Evolutionary conservation across 1,139 yeast species (phyloP), one percentile per base, ranked within the genome.

Genomic region (Hansenula anomala): DNA sequence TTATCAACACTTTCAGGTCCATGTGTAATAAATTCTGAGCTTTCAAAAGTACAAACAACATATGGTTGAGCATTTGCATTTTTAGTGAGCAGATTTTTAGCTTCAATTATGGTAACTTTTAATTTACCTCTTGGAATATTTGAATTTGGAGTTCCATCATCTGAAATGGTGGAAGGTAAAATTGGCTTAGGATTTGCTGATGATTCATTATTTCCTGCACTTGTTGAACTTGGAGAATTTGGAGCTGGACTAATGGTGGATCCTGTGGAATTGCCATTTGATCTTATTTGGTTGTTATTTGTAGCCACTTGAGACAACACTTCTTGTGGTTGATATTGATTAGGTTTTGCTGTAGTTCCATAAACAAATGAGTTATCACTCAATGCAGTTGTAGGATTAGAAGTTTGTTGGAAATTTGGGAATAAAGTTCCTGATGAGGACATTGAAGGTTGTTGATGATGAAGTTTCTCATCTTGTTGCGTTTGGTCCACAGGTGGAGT

Each of bases 31-130:
- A 82, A 86, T 64, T 90, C 97, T 2, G 95, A 83, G 46, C 94
- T 83, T 58, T 89, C 96, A 64, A 86, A 90, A 2, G 96, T 86
- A 60, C 96, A 87, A 26, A 90, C 96, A 19, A 87, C 96, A 59
- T 90, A 90, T 3, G 96, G 96, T 52, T 78, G 82, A 9, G 88
- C 73, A 47, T 61, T 61, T 12, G 73, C 66, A 4, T 76, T 63
- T 39, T 69, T 67, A 23, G 80, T 75, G 33, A 72, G 66, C 45
- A 89, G 68, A 49, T 78, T 81, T 43, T 72, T 74, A 3, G 96
- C 97, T 59, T 87, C 92, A 30, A 84, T 68, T 49, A 92, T 88
- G 35, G 78, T 77, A 36, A 92, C 89, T 53, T 79, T 78, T 39
- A 92, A 71, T 59, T 85, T 86, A 34, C 97, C 97, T 59, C 84